Base-by-base conservation (phyloP, 257 asterid genomes). In the Eustoma russellianum region DNA sequence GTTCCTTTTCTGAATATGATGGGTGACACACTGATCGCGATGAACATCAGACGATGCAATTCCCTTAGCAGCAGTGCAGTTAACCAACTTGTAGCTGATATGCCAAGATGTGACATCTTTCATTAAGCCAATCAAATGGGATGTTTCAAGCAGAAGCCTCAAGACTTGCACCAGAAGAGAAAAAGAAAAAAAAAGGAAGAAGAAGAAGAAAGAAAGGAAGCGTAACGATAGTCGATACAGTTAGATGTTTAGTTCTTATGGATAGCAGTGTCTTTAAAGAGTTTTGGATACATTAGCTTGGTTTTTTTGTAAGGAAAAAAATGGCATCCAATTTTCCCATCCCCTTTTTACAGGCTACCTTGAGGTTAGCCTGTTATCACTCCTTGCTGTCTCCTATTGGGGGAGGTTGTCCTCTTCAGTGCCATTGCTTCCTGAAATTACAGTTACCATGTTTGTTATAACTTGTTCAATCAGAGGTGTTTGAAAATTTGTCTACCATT, bases 51-150 rank as follows among this genome's bases (percentile, higher is more conserved):
- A 60, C 84, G 74, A 59, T 92, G 97, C 83, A 68, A 61, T 13
- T 69, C 78, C 54, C 77, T 92, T 3, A 74, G 82, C 70, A 59
- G 77, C 86, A 71, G 75, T 41, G 46, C 46, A 10, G 52, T 88
- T n/a, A 85, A 81, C 63, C 50, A 61, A 53, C 94, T 92, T 41
- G 74, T 81, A 0, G 94, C 72, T 72, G 78, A 68, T 66, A 61
- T 87, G 55, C 82, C 94, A 90, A 77, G 85, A 63, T 92, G 98
- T 52, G 95, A 92, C 66, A 77, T 92, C 68, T 95, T 92, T 12
- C 79, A 24, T 4, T 24, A 24, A 24, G 30, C 30, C 30, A 24
- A 24, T 2, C 30, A n/a, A n/a, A n/a, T n/a, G n/a, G n/a, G n/a
- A n/a, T n/a, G n/a, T n/a, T n/a, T n/a, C n/a, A n/a, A n/a, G n/a